Conservation (phyloP, 192 early-diverging fungal species). For the Ambispora gerdemannii region DNA sequence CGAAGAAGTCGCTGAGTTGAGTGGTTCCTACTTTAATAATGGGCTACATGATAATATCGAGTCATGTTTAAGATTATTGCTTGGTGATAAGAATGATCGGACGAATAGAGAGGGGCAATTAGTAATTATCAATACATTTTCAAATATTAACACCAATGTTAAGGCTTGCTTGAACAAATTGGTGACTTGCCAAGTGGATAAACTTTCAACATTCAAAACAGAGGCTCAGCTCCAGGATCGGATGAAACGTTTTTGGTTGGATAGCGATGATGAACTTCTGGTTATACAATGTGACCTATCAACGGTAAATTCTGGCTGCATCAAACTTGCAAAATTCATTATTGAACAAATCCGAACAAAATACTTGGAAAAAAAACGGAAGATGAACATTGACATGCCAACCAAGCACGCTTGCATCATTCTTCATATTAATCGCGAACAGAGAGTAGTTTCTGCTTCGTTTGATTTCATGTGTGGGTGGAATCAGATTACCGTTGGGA, state of each 20-base stretch:
- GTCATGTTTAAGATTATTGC: slow-evolving; percentile 3
- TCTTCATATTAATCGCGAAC: slow-evolving; percentile 28
- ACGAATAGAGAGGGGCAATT: neutral
- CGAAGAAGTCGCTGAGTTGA: slow-evolving; percentile 13
- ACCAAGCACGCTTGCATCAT: slow-evolving; percentile 28
- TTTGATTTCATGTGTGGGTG: slow-evolving; percentile 31
- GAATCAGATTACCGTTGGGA: slow-evolving; percentile 27
- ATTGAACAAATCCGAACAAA: slow-evolving; percentile 30
- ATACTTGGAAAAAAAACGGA: neutral
- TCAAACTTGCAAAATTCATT: slow-evolving; percentile 32
- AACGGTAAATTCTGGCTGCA: slow-evolving; percentile 17
- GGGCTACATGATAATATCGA: slow-evolving; percentile 14
- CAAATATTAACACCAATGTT: slow-evolving; percentile 25
- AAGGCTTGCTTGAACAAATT: slow-evolving; percentile 1
- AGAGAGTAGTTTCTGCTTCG: neutral
- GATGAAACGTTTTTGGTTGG: slow-evolving; percentile 29
- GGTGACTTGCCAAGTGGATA: slow-evolving; percentile 5
- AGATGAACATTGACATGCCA: neutral
- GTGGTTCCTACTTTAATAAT: slow-evolving; percentile 8
- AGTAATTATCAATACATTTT: slow-evolving; percentile 28
- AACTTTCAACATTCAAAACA: slow-evolving; percentile 23
- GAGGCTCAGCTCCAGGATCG: slow-evolving; percentile 25
- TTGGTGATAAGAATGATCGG: too few species aligned
- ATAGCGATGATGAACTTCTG: slow-evolving; percentile 9
- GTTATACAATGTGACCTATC: slow-evolving; percentile 29